phyloP scores from a whole-genome alignment of 1,284 basidiomycete genomes.

The Malassezia equina region DNA sequence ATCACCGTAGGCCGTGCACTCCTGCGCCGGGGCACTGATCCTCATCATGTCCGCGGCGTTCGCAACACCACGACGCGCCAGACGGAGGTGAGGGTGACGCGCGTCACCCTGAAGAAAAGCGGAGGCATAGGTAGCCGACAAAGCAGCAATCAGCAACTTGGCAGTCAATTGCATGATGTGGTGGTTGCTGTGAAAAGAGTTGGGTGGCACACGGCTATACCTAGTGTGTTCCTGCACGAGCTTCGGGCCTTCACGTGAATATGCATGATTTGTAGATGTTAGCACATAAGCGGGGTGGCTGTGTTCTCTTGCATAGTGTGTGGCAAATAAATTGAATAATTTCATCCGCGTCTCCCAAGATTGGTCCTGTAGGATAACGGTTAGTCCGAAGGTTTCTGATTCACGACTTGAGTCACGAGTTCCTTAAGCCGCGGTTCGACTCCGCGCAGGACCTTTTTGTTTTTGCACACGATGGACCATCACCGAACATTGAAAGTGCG shows the following conservation, averaged over 20 bases:
- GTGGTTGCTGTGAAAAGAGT: not conserved
- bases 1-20: not conserved
- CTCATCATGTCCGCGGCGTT: conserved; percentile 24
- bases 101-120: not conserved
- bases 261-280: not conserved
- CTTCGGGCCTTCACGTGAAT: not conserved
- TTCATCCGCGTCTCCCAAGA: not conserved
- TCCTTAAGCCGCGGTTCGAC: conserved; percentile 24
- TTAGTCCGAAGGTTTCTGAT: conserved; percentile 23
- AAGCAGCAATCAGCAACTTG: not conserved
- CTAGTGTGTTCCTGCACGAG: not conserved
- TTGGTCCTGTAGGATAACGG: conserved; percentile 22
- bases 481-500: no score
- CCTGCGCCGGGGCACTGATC: not conserved
- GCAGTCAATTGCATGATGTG: conserved; percentile 4
- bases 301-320: not conserved
- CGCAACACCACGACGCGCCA: conserved; percentile 4
- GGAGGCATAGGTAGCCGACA: not conserved
- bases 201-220: not conserved
- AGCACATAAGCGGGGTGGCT: not conserved
- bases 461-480: not conserved
- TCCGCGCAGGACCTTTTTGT: conserved; percentile 19
- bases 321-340: not conserved
- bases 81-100: not conserved
- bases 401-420: conserved; percentile 3